Conservation (phyloP, 1,284 basidiomycete species). For the Trametes pubescens region DNA sequence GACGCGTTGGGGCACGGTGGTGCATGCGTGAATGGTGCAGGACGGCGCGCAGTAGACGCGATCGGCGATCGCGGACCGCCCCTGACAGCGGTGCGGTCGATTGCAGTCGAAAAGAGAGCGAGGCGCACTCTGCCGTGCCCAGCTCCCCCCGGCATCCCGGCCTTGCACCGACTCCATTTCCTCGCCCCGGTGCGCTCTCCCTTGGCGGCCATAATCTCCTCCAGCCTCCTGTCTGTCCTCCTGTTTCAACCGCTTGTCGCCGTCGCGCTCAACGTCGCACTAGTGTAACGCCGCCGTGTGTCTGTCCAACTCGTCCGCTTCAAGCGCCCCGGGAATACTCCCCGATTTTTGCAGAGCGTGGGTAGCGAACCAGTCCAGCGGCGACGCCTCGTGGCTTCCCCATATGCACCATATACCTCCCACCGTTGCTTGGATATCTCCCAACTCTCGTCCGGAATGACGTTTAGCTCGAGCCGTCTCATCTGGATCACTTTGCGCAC, state of each 20-base stretch:
- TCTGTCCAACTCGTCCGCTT: not conserved
- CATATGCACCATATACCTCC: not conserved
- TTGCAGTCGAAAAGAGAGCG: not conserved
- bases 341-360: slow-evolving; percentile 6
- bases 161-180: not conserved
- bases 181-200: not conserved
- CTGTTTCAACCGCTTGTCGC: not conserved
- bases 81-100: slow-evolving; percentile 1
- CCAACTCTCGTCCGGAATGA: slow-evolving; percentile 2
- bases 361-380: slow-evolving; percentile 1
- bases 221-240: not conserved
- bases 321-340: slow-evolving; percentile 9
- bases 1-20: slow-evolving; percentile 5
- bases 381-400: slow-evolving; percentile 9
- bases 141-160: slow-evolving; percentile 3
- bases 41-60: not conserved
- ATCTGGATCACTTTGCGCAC: not conserved
- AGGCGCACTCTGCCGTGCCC: slow-evolving; percentile 4
- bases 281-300: not conserved
- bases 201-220: not conserved
- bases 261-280: not conserved
- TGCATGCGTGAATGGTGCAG: not conserved
- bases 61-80: slow-evolving; percentile 26
- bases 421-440: slow-evolving; percentile 14
- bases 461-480: slow-evolving; percentile 1